A percentile compares a stretch with the other conserved stretches of the same genome.
These are phyloP conservation scores for Colletotrichum aenigma DNA, from an alignment of 2,329 filamentous ascomycete species.

Conservation along the genomic window DNA sequence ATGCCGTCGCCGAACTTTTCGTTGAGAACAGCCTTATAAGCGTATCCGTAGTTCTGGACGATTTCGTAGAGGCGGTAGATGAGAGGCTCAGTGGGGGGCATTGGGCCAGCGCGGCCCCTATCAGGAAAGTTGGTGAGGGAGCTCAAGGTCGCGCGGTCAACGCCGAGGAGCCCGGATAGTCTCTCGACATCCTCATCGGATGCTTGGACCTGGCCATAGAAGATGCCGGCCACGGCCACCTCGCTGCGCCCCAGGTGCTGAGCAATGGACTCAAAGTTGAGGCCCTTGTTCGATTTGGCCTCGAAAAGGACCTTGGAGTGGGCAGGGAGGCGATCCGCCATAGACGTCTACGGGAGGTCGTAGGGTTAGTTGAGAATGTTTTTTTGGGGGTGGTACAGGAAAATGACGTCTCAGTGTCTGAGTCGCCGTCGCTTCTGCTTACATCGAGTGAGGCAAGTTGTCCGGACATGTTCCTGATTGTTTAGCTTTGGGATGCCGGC, in stretches of 20 bases:
- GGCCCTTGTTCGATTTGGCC: slow-evolving; percentile 76
- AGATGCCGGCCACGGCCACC: slow-evolving; percentile 84
- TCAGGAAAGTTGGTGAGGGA: slow-evolving; percentile 79
- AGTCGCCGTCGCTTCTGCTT: slow-evolving; percentile 17
- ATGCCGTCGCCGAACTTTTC: slow-evolving; percentile 96
- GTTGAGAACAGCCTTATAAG: slow-evolving; percentile 93
- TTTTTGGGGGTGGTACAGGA: background rate
- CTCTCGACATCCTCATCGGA: slow-evolving; percentile 70
- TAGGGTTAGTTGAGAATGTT: background rate
- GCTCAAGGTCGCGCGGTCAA: slow-evolving; percentile 61
- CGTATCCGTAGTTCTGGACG: slow-evolving; percentile 95
- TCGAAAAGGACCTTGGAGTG: slow-evolving; percentile 78
- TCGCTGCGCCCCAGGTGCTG: slow-evolving; percentile 77
- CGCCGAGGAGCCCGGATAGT: slow-evolving; percentile 68
- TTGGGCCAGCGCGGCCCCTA: slow-evolving; percentile 77
- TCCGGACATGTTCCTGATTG: background rate
- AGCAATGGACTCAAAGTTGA: slow-evolving; percentile 82
- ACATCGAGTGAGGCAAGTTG: slow-evolving; percentile 40
- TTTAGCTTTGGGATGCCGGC: background rate
- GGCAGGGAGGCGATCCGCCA: slow-evolving; percentile 71
- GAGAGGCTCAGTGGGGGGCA: slow-evolving; percentile 84
- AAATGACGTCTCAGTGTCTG: background rate
- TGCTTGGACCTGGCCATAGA: slow-evolving; percentile 86
- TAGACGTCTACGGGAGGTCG: slow-evolving; percentile 55
- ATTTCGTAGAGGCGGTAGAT: slow-evolving; percentile 94